phyloP scores from a whole-genome alignment of 129 eudicot genomes.

The Centrapalus pauciflorus region DNA sequence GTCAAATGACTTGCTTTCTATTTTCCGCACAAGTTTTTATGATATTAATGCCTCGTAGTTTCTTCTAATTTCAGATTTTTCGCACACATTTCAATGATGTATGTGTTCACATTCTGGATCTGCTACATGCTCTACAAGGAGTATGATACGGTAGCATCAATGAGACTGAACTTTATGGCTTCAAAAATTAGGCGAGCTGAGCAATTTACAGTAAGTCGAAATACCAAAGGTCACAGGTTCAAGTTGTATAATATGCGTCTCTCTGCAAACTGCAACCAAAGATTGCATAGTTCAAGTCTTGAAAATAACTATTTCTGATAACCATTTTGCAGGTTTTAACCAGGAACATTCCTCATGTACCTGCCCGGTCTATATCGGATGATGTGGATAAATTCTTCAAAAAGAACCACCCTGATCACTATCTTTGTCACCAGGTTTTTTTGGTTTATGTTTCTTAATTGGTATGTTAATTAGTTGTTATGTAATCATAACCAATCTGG shows the following conservation, averaged over 20 bases:
- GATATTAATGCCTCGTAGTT: neutral
- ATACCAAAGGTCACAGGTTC: conserved; percentile 3
- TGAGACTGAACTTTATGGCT: conserved; percentile 87
- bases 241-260: too few relatives aligned
- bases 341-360: conserved; percentile 65
- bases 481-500: conserved; percentile 1
- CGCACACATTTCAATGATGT: conserved; percentile 73
- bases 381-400: conserved; percentile 62
- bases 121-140: conserved; percentile 95
- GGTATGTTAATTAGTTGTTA: neutral
- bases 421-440: conserved; percentile 84
- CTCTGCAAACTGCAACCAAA: too few relatives aligned
- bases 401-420: conserved; percentile 81
- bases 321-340: conserved; percentile 63
- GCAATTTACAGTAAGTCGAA: conserved; percentile 79
- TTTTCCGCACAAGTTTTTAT: neutral
- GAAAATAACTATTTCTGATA: neutral
- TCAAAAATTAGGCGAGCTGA: conserved; percentile 78
- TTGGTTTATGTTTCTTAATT: neutral
- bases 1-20: neutral
- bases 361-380: conserved; percentile 75
- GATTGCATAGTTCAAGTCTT: neutral
- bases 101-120: conserved; percentile 83
- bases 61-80: conserved; percentile 62
- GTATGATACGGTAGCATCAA: conserved; percentile 69